These are phyloP conservation scores for Ascochyta viciae-villosae DNA, from an alignment of 2,329 filamentous ascomycete genomes.

Conservation along the genomic window DNA sequence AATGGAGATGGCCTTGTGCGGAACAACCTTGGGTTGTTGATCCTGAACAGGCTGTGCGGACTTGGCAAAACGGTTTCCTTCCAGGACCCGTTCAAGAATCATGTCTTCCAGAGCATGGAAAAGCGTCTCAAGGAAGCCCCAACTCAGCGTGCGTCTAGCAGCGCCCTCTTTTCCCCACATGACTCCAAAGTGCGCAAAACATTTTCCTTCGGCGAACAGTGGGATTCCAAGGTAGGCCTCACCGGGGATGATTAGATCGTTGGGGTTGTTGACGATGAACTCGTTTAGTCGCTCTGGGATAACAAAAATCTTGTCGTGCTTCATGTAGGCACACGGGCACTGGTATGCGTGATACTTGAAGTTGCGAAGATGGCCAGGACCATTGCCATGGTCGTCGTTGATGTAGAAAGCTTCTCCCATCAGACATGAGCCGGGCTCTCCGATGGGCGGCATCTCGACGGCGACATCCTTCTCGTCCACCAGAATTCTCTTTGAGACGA, in stretches of 20 bases:
- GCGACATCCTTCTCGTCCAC: constrained; percentile 65
- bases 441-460: constrained; percentile 67
- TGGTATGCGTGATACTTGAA: constrained; percentile 70
- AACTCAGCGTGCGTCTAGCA: constrained; percentile 62
- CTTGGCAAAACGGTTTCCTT: constrained; percentile 57
- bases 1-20: constrained; percentile 63
- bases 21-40: constrained; percentile 55
- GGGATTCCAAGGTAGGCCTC: constrained; percentile 74
- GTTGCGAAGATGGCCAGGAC: constrained; percentile 60
- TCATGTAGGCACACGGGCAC: constrained; percentile 73
- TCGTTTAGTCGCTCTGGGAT: constrained; percentile 68
- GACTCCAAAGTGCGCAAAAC: constrained; percentile 73
- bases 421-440: constrained; percentile 67
- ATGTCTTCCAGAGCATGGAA: constrained; percentile 73
- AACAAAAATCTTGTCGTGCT: constrained; percentile 73
- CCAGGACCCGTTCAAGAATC: constrained; percentile 64
- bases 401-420: constrained; percentile 72
- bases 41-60: constrained; percentile 30
- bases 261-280: constrained; percentile 67
- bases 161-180: constrained; percentile 73
- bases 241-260: constrained; percentile 65
- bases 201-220: constrained; percentile 69
- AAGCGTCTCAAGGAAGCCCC: constrained; percentile 72
- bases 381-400: constrained; percentile 63
- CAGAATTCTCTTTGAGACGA: constrained; percentile 70